Evolutionary conservation across 2,329 filamentous ascomycete species (phyloP).

Genomic region (Colletotrichum magnum): DNA sequence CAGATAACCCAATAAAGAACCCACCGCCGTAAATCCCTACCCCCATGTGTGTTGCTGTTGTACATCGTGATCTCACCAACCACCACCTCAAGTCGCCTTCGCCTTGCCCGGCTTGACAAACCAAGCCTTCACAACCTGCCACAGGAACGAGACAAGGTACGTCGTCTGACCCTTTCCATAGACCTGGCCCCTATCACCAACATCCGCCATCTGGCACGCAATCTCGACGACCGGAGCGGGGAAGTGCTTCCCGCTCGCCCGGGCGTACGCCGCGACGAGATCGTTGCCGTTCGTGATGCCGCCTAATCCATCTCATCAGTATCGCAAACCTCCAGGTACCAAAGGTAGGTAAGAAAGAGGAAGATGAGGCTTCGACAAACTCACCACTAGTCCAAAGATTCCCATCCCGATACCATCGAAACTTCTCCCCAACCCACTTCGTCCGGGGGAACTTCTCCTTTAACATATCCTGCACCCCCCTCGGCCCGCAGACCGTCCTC

Average conservation of each 20-base stretch:
- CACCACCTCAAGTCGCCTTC: not conserved
- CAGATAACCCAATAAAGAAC: no score
- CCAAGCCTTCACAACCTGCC: slow-evolving; percentile 55
- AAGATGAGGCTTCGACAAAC: slow-evolving; percentile 30
- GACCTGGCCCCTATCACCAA: slow-evolving; percentile 62
- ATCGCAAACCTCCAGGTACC: no score
- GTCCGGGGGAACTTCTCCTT: slow-evolving; percentile 54
- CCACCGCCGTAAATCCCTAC: no score
- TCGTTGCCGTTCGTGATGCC: slow-evolving; percentile 71
- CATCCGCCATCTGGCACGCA: slow-evolving; percentile 59
- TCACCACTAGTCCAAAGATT: slow-evolving; percentile 69
- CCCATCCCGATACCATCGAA: slow-evolving; percentile 66
- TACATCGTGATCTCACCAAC: no score
- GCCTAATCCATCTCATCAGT: slow-evolving; percentile 49
- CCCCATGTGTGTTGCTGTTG: no score
- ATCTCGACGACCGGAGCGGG: slow-evolving; percentile 60
- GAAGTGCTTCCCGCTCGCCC: slow-evolving; percentile 57
- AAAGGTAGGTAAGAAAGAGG: slow-evolving; percentile 28
- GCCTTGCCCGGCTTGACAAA: slow-evolving; percentile 42
- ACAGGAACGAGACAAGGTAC: slow-evolving; percentile 52
- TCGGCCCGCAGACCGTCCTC: slow-evolving; percentile 61
- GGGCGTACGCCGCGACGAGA: slow-evolving; percentile 66
- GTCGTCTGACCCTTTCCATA: slow-evolving; percentile 55
- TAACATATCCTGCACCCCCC: slow-evolving; percentile 58
- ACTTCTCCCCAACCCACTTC: slow-evolving; percentile 60